Evolutionary conservation across 169 alveolate species (phyloP), one percentile per base, ranked within the genome.

Genomic region (Cyclospora cayetanensis): DNA sequence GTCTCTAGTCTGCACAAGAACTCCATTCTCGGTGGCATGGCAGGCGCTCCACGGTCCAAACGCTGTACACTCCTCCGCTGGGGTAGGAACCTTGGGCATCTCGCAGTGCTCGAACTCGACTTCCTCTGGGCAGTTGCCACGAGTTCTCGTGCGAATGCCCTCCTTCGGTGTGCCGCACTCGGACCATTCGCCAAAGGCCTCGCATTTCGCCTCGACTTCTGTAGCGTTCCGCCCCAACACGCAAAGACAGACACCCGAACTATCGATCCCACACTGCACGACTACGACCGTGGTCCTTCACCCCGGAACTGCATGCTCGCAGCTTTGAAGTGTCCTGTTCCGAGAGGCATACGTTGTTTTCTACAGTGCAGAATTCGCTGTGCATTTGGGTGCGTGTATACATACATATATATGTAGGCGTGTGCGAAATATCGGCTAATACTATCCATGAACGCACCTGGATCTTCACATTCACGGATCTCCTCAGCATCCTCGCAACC

Each of bases 401-500:
- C 15, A 15, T 15, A 15, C 7, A 7, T 11, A 7, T 46, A 15
- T 15, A 46, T 15, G 18, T 11, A 46, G n/a, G 18, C n/a, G 60
- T 46, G 9, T 18, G 18, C 60, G 9, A 11, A 9, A 46, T 18
- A 46, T 9, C 60, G n/a, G 9, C 60, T 46, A 11, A 11, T 18
- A 11, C 60, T 46, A 18, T 18, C 9, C 18, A 27, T 39, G n/a
- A 5, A 22, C 90, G 15, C 4, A 87, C 92, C 92, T 35, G 18
- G 31, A 3, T 52, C 42, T 2, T 86, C 68, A 80, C 92, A 88
- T 72, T 88, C 92, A 2, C 83, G 50, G 66, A 53, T 43, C 43
- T 88, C 85, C 22, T 88, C 74, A 20, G 77, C 88, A 12, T 79
- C 4, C n/a, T 79, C 72, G 50, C 92, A 88, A 11, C 80, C 83